These are phyloP conservation scores for Escallonia rubra DNA, from an alignment of 129 eudicot genomes.

Conservation along the genomic window DNA sequence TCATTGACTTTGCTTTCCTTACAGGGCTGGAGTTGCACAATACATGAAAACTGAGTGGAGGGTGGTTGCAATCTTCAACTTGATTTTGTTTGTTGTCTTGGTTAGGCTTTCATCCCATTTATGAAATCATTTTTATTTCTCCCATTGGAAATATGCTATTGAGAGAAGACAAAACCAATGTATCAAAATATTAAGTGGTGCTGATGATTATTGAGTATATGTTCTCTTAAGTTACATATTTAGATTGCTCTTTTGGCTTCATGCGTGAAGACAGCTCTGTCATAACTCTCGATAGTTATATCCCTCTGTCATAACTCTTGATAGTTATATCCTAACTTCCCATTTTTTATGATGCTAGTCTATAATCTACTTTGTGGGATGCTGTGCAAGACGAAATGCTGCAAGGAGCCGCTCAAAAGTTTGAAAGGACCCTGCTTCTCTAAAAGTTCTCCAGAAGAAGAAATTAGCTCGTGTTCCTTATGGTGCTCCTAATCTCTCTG, in stretches of 20 bases:
- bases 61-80: conserved; percentile 82
- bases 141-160: too few relatives aligned
- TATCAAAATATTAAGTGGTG: too few relatives aligned
- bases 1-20: not conserved
- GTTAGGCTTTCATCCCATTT: conserved; percentile 31
- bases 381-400: conserved; percentile 88
- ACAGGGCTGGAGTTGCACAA: conserved; percentile 95
- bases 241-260: too few relatives aligned
- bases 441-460: not conserved
- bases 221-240: too few relatives aligned
- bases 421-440: conserved; percentile 27
- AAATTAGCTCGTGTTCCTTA: not conserved
- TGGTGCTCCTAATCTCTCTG: not conserved
- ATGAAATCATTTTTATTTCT: not conserved
- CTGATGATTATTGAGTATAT: too few relatives aligned
- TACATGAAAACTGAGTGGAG: conserved; percentile 94
- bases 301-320: not conserved
- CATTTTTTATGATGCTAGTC: conserved; percentile 36
- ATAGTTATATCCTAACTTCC: not conserved
- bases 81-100: conserved; percentile 68
- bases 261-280: too few relatives aligned
- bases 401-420: conserved; percentile 52
- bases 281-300: too few relatives aligned
- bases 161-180: not conserved
- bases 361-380: conserved; percentile 79